These are phyloP conservation scores for Juglanconis juglandina DNA, from an alignment of 2,329 filamentous ascomycete genomes.

Conservation along the genomic window DNA sequence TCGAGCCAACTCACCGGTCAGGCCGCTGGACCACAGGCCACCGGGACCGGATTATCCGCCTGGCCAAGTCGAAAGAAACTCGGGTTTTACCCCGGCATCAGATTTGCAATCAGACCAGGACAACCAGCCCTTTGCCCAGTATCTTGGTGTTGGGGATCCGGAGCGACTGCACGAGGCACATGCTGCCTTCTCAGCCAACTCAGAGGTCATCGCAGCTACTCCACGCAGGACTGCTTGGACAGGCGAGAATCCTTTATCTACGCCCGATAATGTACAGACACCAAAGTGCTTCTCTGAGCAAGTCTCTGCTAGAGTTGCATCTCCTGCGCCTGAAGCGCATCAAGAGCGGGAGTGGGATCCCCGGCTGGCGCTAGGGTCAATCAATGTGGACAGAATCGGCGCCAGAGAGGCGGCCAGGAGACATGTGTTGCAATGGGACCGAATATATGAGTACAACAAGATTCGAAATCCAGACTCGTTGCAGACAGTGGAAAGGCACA, in stretches of 20 bases:
- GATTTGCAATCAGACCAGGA: not conserved
- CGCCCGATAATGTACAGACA: not conserved
- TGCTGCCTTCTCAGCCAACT: not conserved
- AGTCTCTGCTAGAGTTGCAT: not conserved
- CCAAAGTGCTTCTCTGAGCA: not conserved
- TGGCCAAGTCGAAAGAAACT: not conserved
- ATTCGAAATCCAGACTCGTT: not conserved
- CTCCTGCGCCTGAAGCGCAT: not conserved
- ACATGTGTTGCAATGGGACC: constrained; percentile 33
- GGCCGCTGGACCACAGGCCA: not conserved
- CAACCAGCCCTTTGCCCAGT: no score
- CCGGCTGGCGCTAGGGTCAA: constrained; percentile 32
- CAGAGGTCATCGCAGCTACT: not conserved
- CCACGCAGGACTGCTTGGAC: constrained; percentile 2
- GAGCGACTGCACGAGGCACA: not conserved
- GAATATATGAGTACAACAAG: constrained; percentile 10
- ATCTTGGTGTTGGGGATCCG: not conserved
- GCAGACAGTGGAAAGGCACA: not conserved
- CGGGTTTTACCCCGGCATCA: not conserved
- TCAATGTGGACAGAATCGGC: constrained; percentile 34
- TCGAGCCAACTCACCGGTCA: not conserved
- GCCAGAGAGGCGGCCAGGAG: constrained; percentile 34
- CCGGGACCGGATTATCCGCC: no score
- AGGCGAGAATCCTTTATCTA: not conserved
- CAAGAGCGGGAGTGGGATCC: constrained; percentile 21